Conservation (phyloP, 495 filamentous ascomycete genomes). For the Hyaloscypha variabilis region DNA sequence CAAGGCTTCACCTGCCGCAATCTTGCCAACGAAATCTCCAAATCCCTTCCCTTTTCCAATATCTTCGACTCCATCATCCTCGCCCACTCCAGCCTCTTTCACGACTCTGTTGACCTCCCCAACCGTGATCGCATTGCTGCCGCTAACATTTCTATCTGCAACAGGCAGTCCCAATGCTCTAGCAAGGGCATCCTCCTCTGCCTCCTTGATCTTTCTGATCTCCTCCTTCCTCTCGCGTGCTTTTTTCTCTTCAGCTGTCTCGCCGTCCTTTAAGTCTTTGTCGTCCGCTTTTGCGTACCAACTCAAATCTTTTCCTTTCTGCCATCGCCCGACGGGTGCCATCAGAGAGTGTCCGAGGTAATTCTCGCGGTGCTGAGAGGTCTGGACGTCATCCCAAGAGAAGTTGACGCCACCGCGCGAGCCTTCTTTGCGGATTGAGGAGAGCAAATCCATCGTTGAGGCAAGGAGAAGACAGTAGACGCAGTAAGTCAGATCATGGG, state of each 20-base stretch:
- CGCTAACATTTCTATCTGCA: conserved; percentile 40
- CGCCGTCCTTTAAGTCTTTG: conserved; percentile 38
- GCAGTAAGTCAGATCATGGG: neutral
- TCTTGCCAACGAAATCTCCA: conserved; percentile 34
- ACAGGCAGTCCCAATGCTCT: conserved; percentile 79
- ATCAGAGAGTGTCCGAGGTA: conserved; percentile 96
- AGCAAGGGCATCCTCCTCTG: conserved; percentile 87
- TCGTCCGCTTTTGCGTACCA: conserved; percentile 84
- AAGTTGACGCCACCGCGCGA: conserved; percentile 94
- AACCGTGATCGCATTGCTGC: conserved; percentile 42
- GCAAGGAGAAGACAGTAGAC: neutral
- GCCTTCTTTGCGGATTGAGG: conserved; percentile 88
- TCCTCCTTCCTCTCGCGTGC: conserved; percentile 75
- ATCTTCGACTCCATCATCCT: conserved; percentile 25
- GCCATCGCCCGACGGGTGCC: conserved; percentile 96
- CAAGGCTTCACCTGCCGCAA: conserved; percentile 11
- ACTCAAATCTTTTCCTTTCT: conserved; percentile 78
- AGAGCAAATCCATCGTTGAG: conserved; percentile 84
- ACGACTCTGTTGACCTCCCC: conserved; percentile 32
- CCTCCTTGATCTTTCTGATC: conserved; percentile 81
- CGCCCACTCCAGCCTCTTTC: conserved; percentile 30
- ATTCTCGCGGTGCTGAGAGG: conserved; percentile 87
- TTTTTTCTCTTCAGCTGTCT: conserved; percentile 63
- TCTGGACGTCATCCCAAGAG: conserved; percentile 93
- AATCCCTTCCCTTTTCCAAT: conserved; percentile 28